A percentile compares a stretch with the other conserved stretches of the same genome.
These are phyloP conservation scores for Areca catechu DNA, from an alignment of 176 grass and related monocot species.

Conservation along the genomic window DNA sequence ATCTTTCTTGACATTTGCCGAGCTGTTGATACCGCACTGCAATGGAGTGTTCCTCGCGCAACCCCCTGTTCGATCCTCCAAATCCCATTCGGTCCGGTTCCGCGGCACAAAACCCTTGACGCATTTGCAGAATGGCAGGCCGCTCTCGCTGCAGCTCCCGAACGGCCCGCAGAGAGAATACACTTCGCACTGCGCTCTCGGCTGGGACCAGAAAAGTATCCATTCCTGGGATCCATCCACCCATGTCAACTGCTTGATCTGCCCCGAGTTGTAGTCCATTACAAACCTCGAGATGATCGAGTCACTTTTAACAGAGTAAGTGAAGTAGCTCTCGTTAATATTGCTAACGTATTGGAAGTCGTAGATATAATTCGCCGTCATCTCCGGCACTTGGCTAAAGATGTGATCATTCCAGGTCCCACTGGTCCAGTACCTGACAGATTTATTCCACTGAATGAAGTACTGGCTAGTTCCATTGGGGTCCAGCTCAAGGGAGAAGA, in stretches of 20 bases:
- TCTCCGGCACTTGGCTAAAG: no score
- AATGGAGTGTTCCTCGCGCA: slow-evolving; percentile 47
- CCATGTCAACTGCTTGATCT: background rate
- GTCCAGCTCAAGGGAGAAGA: no score
- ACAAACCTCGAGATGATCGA: no score
- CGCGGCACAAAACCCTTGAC: slow-evolving; percentile 45
- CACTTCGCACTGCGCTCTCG: slow-evolving; percentile 46
- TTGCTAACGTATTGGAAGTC: no score
- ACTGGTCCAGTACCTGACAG: no score
- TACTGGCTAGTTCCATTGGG: no score
- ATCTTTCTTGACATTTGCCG: slow-evolving; percentile 26
- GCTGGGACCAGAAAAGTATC: slow-evolving; percentile 32
- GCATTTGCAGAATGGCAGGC: slow-evolving; percentile 42
- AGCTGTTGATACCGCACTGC: slow-evolving; percentile 39
- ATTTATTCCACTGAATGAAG: no score
- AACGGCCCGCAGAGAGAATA: slow-evolving; percentile 54
- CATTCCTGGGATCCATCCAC: background rate
- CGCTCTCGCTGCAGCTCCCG: slow-evolving; percentile 44
- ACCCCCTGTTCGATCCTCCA: slow-evolving; percentile 41
- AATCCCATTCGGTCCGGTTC: slow-evolving; percentile 34
- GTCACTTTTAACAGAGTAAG: no score
- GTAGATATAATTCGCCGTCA: no score
- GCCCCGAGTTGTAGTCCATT: background rate
- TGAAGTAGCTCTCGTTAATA: no score
- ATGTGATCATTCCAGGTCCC: no score